Percentiles rank a stretch among this genome's conserved stretches.
phyloP scores from a whole-genome alignment of 2,329 filamentous ascomycete species.

The Phaeosphaeriaceae sp. region DNA sequence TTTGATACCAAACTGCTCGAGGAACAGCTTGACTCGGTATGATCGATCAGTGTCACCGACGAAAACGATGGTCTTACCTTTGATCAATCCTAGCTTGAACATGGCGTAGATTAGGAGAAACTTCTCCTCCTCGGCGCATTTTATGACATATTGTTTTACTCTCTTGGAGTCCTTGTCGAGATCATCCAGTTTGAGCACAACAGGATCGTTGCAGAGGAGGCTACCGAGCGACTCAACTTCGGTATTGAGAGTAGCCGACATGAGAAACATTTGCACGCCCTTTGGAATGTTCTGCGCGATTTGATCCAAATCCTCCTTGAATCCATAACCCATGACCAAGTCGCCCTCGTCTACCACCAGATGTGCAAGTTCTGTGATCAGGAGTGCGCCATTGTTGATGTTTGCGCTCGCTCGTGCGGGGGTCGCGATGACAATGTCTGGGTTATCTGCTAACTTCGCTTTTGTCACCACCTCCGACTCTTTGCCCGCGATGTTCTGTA shows the following conservation, averaged over 20 bases:
- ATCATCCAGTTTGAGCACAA: constrained; percentile 81
- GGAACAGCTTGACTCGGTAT: constrained; percentile 90
- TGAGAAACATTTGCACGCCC: constrained; percentile 87
- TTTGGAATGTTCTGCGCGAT: constrained; percentile 80
- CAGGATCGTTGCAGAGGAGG: constrained; percentile 83
- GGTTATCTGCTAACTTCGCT: constrained; percentile 81
- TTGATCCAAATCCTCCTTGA: constrained; percentile 85
- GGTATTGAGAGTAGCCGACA: constrained; percentile 88
- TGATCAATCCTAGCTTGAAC: constrained; percentile 92
- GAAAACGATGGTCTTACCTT: constrained; percentile 86
- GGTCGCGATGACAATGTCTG: constrained; percentile 90
- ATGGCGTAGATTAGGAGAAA: constrained; percentile 92
- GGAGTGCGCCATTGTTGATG: constrained; percentile 73
- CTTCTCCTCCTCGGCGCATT: constrained; percentile 96
- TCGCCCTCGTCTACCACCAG: constrained; percentile 95
- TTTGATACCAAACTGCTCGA: constrained; percentile 96
- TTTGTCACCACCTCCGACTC: constrained; percentile 87
- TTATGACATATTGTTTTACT: constrained; percentile 86
- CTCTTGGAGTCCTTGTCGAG: constrained; percentile 77
- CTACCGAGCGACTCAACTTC: constrained; percentile 86
- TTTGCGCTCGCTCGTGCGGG: constrained; percentile 83
- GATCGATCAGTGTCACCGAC: constrained; percentile 87
- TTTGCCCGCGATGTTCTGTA: constrained; percentile 88
- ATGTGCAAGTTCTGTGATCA: constrained; percentile 73
- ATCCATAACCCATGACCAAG: constrained; percentile 90